These are phyloP conservation scores for Penicillium vulpinum DNA, from an alignment of 2,329 filamentous ascomycete genomes.

Conservation along the genomic window DNA sequence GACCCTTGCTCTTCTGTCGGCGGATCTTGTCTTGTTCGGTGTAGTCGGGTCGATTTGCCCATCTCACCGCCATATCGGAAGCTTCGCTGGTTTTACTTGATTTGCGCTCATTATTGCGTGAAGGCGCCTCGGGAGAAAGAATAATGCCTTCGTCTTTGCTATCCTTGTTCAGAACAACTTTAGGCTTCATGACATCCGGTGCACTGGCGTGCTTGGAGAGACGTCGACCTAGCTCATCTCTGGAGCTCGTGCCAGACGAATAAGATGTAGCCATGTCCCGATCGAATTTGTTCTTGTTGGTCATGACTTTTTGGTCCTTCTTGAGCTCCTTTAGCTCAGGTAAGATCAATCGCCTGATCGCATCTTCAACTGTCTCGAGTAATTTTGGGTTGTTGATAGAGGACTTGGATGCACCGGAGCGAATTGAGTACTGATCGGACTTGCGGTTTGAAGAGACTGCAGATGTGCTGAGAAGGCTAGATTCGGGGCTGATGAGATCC, in stretches of 20 bases:
- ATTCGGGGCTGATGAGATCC: conserved; percentile 58
- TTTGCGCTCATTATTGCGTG: conserved; percentile 54
- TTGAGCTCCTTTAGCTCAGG: conserved; percentile 91
- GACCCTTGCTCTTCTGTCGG: conserved; percentile 56
- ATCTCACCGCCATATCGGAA: conserved; percentile 49
- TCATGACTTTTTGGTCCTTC: conserved; percentile 78
- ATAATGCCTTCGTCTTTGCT: conserved; percentile 60
- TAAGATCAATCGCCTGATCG: conserved; percentile 82
- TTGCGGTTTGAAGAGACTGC: conserved; percentile 55
- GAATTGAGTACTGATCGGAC: conserved; percentile 60
- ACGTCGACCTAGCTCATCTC: conserved; percentile 56
- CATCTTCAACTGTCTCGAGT: conserved; percentile 88
- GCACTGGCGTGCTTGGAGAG: conserved; percentile 63
- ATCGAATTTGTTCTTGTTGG: conserved; percentile 69
- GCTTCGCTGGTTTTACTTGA: conserved; percentile 54
- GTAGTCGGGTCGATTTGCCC: conserved; percentile 49
- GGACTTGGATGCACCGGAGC: conserved; percentile 62
- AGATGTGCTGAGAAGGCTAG: conserved; percentile 61
- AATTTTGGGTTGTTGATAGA: conserved; percentile 91
- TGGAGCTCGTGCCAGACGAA: conserved; percentile 55
- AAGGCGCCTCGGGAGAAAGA: conserved; percentile 54
- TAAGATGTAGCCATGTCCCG: conserved; percentile 63
- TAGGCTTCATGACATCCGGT: conserved; percentile 62
- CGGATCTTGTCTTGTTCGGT: conserved; percentile 54
- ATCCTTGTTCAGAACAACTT: conserved; percentile 60